These are phyloP conservation scores for Ophidiomyces ophidiicola DNA, from an alignment of 2,329 filamentous ascomycete species.

Conservation along the genomic window DNA sequence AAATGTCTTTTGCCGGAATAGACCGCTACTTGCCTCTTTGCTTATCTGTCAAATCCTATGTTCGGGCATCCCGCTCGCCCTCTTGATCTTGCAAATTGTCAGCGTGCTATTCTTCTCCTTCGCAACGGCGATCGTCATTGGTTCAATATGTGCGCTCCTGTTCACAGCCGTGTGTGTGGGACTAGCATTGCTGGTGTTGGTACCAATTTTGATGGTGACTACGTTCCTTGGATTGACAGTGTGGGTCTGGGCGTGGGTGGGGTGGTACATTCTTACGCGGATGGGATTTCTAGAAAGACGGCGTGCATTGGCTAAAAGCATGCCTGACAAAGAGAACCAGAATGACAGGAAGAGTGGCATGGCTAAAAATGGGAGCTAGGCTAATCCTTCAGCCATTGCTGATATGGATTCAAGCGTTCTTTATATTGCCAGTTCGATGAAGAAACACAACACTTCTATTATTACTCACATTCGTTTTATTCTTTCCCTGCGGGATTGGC, in stretches of 20 bases:
- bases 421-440: no score
- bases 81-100: constrained; percentile 56
- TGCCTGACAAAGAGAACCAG: background rate
- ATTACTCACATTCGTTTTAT: no score
- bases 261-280: constrained; percentile 32
- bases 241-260: constrained; percentile 55
- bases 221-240: constrained; percentile 47
- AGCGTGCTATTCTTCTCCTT: constrained; percentile 52
- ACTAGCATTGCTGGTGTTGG: constrained; percentile 53
- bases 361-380: background rate
- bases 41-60: constrained; percentile 52
- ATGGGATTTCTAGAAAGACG: constrained; percentile 8
- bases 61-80: constrained; percentile 52
- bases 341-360: background rate
- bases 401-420: no score
- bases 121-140: constrained; percentile 45
- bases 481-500: no score
- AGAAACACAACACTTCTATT: no score
- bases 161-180: constrained; percentile 58
- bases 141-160: constrained; percentile 39
- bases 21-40: constrained; percentile 61
- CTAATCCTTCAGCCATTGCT: no score
- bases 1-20: constrained; percentile 46
- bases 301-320: background rate
- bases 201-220: constrained; percentile 57